Evolutionary conservation across 2,329 filamentous ascomycete genomes (phyloP), one percentile per base, ranked within the genome.

Genomic region (Paraphaeosphaeria minitans): DNA sequence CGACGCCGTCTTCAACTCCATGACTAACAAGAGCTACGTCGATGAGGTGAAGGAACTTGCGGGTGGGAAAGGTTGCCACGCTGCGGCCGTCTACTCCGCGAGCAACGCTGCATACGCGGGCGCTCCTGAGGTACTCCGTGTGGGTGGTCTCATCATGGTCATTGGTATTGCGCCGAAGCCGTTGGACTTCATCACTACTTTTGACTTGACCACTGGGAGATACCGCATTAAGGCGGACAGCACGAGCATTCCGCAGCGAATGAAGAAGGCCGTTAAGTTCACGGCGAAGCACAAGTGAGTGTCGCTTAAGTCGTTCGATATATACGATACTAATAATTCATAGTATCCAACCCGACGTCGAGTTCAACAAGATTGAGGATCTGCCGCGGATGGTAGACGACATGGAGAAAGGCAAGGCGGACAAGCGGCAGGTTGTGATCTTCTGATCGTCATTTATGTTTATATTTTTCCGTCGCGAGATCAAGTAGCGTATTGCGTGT

Each of bases 181-280:
- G 4, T 57, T 81, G 12, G 68, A 72, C 49, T 72, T 73, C 46
- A 67, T 78, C 50, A 75, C 70, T 21, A 74, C 75, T 1, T 76
- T 79, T 62, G 78, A 80, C 39, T 67, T 81, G 27, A 73, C 76
- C 0, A 73, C 77, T n/a, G 76, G 77, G 0, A 68, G 65, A 29
- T 80, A 79, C 63, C 70, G 74, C 35, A 74, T 80, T 63, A 79
- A 78, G 64, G 76, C 75, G 10, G 78, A 80, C 42, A 78, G 75
- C 60, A 80, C 77, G 1, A 70, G 78, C 45, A 79, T 78, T 59
- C 78, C 79, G 4, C 75, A 78, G 68, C 64, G 78, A 19, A 79
- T 81, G 74, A 69, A 72, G 56, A 79, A 79, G 63, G 79, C 79
- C 4, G 70, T 80, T n/a, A 74, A 75, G 6, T 81, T 80, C 48